phyloP scores from a whole-genome alignment of 306 rosid species.

The Inga leiocalycina region DNA sequence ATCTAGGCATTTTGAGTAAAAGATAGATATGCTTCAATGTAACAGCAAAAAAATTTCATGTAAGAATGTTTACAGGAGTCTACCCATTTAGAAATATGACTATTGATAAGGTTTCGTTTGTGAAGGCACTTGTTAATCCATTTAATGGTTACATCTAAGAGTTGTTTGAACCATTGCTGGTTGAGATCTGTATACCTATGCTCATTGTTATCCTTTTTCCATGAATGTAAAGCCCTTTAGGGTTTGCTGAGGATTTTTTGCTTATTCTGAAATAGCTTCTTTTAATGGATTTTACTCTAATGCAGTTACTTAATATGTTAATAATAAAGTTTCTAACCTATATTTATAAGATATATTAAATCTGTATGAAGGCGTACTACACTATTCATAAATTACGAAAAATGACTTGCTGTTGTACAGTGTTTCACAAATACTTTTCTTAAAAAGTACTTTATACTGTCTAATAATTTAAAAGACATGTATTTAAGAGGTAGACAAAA shows the following conservation, averaged over 20 bases:
- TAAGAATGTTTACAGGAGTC: neutral
- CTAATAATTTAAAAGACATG: neutral
- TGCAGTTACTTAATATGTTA: neutral
- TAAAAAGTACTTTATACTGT: neutral
- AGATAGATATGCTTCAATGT: neutral
- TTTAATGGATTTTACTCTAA: neutral
- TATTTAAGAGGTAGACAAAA: neutral
- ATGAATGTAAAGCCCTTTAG: neutral
- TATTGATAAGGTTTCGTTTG: constrained; percentile 1
- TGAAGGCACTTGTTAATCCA: neutral
- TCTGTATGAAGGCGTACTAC: neutral
- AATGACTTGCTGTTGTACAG: neutral
- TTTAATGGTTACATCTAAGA: constrained; percentile 13
- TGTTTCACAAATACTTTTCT: neutral
- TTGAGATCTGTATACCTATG: constrained; percentile 16
- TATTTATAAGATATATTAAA: neutral
- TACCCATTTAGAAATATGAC: neutral
- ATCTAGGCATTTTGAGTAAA: neutral
- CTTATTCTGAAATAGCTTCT: neutral
- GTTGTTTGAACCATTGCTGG: neutral
- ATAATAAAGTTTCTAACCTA: neutral
- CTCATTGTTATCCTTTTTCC: constrained; percentile 24
- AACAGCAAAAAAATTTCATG: neutral
- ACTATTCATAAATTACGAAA: neutral
- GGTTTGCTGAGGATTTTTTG: neutral